These are phyloP conservation scores for Calamus simplicifolius DNA, from an alignment of 176 grass and related monocot species.

Conservation along the genomic window DNA sequence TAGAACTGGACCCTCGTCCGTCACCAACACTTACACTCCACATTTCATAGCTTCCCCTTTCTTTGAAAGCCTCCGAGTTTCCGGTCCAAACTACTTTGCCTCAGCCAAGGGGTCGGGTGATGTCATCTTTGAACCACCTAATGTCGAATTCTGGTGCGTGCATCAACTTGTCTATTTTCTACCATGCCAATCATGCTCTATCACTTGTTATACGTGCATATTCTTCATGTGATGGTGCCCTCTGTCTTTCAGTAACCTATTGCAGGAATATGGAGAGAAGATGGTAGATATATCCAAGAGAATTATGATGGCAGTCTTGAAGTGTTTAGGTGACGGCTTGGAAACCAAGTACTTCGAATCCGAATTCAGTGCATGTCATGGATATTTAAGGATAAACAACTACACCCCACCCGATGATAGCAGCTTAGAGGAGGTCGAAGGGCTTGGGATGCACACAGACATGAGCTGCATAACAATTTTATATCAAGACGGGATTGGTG, in stretches of 20 bases:
- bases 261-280: not conserved
- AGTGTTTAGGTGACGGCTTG: slow-evolving; percentile 1
- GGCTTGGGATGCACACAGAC: slow-evolving; percentile 9
- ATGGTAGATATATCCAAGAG: slow-evolving; percentile 2
- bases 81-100: too few relatives aligned
- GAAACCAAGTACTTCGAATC: slow-evolving; percentile 3
- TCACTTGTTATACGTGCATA: too few relatives aligned
- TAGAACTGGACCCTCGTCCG: too few relatives aligned
- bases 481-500: slow-evolving; percentile 7
- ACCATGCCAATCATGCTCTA: too few relatives aligned
- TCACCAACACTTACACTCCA: too few relatives aligned
- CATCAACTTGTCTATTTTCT: too few relatives aligned
- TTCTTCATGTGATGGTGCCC: too few relatives aligned
- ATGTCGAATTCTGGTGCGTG: too few relatives aligned
- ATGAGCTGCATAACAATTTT: slow-evolving; percentile 11
- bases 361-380: slow-evolving; percentile 1
- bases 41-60: too few relatives aligned
- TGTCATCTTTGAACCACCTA: too few relatives aligned
- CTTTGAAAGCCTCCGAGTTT: too few relatives aligned
- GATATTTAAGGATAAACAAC: slow-evolving; percentile 11
- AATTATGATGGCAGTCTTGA: not conserved
- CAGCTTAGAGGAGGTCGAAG: not conserved
- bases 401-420: not conserved
- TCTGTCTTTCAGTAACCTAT: not conserved
- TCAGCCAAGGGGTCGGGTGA: too few relatives aligned